Base-by-base conservation (phyloP, 345 rosid genomes). In the Draba incana region DNA sequence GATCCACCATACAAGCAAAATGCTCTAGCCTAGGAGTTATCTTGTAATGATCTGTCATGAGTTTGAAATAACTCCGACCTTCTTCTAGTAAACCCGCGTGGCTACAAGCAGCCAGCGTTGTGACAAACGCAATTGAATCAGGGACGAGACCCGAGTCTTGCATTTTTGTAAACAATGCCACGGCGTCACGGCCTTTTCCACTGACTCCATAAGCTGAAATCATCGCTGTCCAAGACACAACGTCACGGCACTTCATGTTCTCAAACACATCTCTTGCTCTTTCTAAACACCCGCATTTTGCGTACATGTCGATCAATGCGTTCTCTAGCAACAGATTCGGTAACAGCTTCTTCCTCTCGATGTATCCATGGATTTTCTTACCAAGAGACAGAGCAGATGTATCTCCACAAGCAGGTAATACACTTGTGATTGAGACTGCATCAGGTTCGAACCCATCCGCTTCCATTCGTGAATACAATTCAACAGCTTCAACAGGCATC, bases 391-490 rank as follows among this genome's bases (percentile, higher is more conserved):
- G 62, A 49, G 96, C 87, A 11, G 86, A 84, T 74, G 84, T 84
- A 81, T 84, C 89, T 3, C 89, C 89, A 67, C 89, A 85, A 54
- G 96, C 89, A 15, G 96, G 92, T 75, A 89, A 89, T 27, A 89
- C 79, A 55, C 83, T 87, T 57, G 89, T 76, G 71, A 83, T 31
- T 20, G 91, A 72, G 50, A 87, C 77, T 16, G 85, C 79, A 77
- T 89, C 85, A 3, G 90, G 96, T 50, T 89, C 83, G 12, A 81
- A 48, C 14, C 89, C 85, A 8, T 76, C 57, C 16, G 54, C 71
- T 30, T 85, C 85, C 91, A 85, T 84, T 43, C 62, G 76, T 3
- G 64, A 71, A 71, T 77, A 89, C 64, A 87, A 69, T 47, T 79
- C 84, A 31, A 83, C 77, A 0, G 92, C 92, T 79, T 87, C 88